Percentiles rank a stretch among this genome's conserved stretches.
phyloP scores from a whole-genome alignment of 108 stramenopile species.

The Skeletonema menzelii region DNA sequence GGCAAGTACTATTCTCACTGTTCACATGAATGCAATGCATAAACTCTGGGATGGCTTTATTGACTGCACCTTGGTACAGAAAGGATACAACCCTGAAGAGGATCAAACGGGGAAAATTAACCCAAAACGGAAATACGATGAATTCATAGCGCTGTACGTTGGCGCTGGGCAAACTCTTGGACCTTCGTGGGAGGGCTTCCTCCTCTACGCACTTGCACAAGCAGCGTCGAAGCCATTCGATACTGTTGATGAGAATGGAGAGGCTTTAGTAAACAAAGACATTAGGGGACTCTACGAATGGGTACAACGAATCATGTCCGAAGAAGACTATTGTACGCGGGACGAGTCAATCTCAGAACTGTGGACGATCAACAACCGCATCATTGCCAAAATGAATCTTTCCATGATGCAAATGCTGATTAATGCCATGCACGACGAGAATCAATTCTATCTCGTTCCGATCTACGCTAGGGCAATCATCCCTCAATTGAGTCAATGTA shows the following conservation, averaged over 20 bases:
- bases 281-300: conserved; percentile 68
- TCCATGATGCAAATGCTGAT: conserved; percentile 79
- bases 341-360: conserved; percentile 50
- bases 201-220: conserved; percentile 75
- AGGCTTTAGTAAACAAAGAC: conserved; percentile 56
- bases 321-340: conserved; percentile 36
- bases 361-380: conserved; percentile 60
- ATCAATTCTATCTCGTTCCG: conserved; percentile 37
- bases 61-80: conserved; percentile 49
- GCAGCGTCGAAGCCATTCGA: conserved; percentile 46
- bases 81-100: conserved; percentile 46
- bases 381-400: conserved; percentile 63
- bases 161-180: conserved; percentile 63
- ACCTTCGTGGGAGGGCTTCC: conserved; percentile 55
- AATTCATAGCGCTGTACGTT: conserved; percentile 83
- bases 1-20: conserved; percentile 58
- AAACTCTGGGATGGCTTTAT: conserved; percentile 59
- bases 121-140: conserved; percentile 61
- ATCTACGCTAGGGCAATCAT: conserved; percentile 71
- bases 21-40: conserved; percentile 76
- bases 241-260: conserved; percentile 31
- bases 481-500: conserved; percentile 81
- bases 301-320: conserved; percentile 41
- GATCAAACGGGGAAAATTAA: conserved; percentile 55
- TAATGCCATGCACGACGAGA: conserved; percentile 47